These are phyloP conservation scores for Monosporascus sp. DNA, from an alignment of 2,329 filamentous ascomycete species.

Conservation along the genomic window DNA sequence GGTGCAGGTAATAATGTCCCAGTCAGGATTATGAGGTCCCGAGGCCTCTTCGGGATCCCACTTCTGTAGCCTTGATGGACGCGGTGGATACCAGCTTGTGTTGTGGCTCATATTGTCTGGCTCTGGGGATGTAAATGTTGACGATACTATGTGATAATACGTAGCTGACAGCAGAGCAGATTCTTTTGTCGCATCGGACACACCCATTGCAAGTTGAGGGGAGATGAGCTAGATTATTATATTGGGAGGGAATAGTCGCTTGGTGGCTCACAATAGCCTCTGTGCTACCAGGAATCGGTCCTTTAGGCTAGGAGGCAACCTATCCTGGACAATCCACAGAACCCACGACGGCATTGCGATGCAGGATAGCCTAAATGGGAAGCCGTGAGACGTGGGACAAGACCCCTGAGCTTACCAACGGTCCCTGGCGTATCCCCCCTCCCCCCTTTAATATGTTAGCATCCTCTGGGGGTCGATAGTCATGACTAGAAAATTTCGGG, in stretches of 20 bases:
- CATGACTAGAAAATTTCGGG: background rate
- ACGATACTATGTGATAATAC: background rate
- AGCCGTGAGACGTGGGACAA: background rate
- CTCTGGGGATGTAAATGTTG: background rate
- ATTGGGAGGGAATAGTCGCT: too few species aligned
- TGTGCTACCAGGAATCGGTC: too few species aligned
- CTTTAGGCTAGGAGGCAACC: background rate
- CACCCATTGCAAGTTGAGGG: too few species aligned
- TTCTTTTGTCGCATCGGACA: background rate
- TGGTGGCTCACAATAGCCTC: too few species aligned
- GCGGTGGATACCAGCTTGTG: background rate
- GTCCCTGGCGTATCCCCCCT: too few species aligned
- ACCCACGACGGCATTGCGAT: background rate
- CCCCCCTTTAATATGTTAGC: background rate
- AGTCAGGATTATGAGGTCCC: slow-evolving; percentile 1
- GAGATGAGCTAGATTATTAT: too few species aligned
- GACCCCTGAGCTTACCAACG: background rate
- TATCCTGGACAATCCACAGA: background rate
- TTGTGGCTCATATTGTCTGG: slow-evolving; percentile 3
- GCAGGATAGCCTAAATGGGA: background rate
- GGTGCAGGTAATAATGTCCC: slow-evolving; percentile 4
- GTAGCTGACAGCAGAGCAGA: background rate
- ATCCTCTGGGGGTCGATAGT: background rate
- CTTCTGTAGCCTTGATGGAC: background rate
- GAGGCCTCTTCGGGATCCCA: slow-evolving; percentile 16